A percentile compares a stretch with the other conserved stretches of the same genome.
phyloP scores from a whole-genome alignment of 305 asterid species.

The Lippia alba region DNA sequence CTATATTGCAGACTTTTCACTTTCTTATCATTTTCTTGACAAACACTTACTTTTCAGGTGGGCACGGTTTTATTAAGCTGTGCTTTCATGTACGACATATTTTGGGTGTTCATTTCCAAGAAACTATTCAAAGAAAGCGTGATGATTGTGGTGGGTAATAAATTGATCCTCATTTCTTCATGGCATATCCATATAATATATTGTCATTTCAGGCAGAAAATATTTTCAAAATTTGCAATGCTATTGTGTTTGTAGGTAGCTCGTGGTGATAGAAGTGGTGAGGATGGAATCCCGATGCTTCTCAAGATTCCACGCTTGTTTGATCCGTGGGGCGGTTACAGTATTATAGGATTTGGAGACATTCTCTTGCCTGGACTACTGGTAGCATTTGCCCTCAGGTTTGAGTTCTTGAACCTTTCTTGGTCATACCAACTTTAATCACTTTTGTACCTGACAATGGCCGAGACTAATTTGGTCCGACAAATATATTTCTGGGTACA shows the following conservation, averaged over 20 bases:
- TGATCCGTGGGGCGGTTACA: conserved; percentile 99
- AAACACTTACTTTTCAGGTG: conserved; percentile 58
- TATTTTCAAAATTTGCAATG: conserved; percentile 2
- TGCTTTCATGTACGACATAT: conserved; percentile 91
- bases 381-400: conserved; percentile 93
- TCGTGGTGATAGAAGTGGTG: conserved; percentile 94
- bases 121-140: conserved; percentile 88
- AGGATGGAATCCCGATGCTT: conserved; percentile 96
- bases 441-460: neutral
- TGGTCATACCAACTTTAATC: conserved; percentile 13
- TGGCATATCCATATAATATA: neutral
- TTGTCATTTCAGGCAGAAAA: conserved; percentile 20
- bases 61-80: conserved; percentile 88
- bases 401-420: conserved; percentile 28
- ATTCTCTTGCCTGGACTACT: conserved; percentile 90
- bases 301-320: conserved; percentile 90
- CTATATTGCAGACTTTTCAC: neutral
- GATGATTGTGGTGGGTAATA: conserved; percentile 88
- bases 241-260: conserved; percentile 67
- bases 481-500: too few species aligned
- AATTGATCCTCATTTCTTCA: conserved; percentile 23
- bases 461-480: too few species aligned
- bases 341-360: conserved; percentile 96
- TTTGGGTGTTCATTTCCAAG: conserved; percentile 92
- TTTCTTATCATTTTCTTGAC: neutral